Base-by-base conservation (phyloP, 306 rosid species). In the Begonia masoniana region DNA sequence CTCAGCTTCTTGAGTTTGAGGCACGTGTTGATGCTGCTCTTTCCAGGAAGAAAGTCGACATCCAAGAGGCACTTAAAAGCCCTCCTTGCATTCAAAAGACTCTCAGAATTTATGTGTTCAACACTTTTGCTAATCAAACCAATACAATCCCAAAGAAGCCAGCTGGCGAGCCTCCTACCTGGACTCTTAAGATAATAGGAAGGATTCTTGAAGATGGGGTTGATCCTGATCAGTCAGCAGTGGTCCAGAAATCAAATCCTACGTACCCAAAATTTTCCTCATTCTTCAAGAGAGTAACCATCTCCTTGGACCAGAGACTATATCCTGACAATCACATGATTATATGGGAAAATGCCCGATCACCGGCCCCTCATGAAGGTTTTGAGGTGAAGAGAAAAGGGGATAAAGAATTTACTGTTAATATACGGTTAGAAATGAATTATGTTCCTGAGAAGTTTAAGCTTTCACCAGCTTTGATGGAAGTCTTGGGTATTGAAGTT, bases 301-400 rank as follows among this genome's bases (percentile, higher is more conserved):
- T 87, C 76, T 69, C 84, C 52, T 73, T 92, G 83, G 99, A 92
- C 74, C 99, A 87, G 82, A 83, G 95, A 68, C 78, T 86, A 12
- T 87, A 92, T 69, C 99, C 99, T 12, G 93, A 92, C 35, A 77
- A 66, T 59, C 84, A 79, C 64, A 60, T 83, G 41, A 92, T 92
- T 56, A 54, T 68, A 63, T 92, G 99, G 99, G 99, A 92, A 65
- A 74, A 79, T 64, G 73, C 89, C 12, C 78, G 99, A 61, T 68
- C 95, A 0, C 77, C 99, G 50, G 83, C 88, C 13, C 88, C 86
- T 39, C 96, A 92, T 6, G 99, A 92, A 67, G 99, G 99, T 52
- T 92, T 92, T 71, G 99, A 92, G 81, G 99, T 92, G 54, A 92
- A 81, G 78, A 81, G 99, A 61, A 86, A 92, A 66, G 99, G 99